A percentile compares a stretch with the other conserved stretches of the same genome.
Conservation (phyloP, 129 eudicot species). For the Centrapalus pauciflorus region DNA sequence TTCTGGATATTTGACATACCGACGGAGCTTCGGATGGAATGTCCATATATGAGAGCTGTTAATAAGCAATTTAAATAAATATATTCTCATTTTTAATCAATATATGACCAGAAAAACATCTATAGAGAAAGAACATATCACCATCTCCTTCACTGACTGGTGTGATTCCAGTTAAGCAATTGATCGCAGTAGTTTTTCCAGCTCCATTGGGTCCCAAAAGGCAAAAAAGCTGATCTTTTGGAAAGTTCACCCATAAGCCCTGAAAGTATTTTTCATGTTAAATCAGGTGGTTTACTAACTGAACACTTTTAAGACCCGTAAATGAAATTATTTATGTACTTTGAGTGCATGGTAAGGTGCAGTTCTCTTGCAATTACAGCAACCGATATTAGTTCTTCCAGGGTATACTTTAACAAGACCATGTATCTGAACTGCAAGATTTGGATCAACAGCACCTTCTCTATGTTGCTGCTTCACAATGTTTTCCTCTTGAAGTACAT, state of each 20-base stretch:
- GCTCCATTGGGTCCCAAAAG: conserved; percentile 98
- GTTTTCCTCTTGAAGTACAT: conserved; percentile 85
- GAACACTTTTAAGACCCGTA: not conserved
- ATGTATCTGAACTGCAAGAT: conserved; percentile 79
- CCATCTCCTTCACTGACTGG: conserved; percentile 97
- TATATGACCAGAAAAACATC: not conserved
- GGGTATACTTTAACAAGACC: conserved; percentile 80
- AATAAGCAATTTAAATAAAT: conserved; percentile 3
- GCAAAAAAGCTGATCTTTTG: conserved; percentile 88
- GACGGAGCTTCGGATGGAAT: conserved; percentile 72
- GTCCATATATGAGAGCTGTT: conserved; percentile 75
- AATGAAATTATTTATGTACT: conserved; percentile 30
- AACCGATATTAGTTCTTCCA: conserved; percentile 58
- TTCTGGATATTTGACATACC: conserved; percentile 92
- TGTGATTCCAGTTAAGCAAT: conserved; percentile 89
- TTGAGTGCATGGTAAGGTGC: conserved; percentile 84
- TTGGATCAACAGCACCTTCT: conserved; percentile 51
- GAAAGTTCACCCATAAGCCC: conserved; percentile 90
- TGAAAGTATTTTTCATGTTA: conserved; percentile 24
- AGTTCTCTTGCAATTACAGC: conserved; percentile 65
- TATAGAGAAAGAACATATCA: conserved; percentile 18
- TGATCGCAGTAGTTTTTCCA: conserved; percentile 92
- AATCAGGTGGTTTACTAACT: conserved; percentile 11
- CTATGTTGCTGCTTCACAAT: conserved; percentile 59
- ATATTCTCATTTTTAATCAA: not conserved